Base-by-base conservation (phyloP, 2,329 filamentous ascomycete species). In the Passalora sequoiae region DNA sequence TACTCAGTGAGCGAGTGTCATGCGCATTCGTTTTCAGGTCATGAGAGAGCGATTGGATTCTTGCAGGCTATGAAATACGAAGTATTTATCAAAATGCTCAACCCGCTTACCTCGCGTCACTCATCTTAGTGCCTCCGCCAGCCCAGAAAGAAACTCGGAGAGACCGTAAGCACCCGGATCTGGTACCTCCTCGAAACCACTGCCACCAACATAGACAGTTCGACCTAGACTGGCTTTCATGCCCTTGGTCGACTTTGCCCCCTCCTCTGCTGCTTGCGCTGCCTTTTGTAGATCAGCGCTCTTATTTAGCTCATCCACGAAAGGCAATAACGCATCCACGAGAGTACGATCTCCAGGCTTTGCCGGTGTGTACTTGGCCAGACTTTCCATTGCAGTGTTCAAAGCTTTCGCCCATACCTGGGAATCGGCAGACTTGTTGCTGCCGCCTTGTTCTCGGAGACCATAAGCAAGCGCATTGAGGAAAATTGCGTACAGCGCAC, bases 161-260 rank as follows among this genome's bases (percentile, higher is more conserved):
- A 97, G 80, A n/a, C 92, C 92, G 46, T 78, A 74, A 4, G 83
- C 83, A 20, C 83, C 82, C 2, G 84, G 84, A 68, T 88, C 84
- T 13, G 84, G 83, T 13, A 88, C 76, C 57, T 86, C 70, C 68
- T 80, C 80, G 69, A 75, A 89, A 12, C 84, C 84, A 61, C 72
- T 77, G 49, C 84, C 84, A 49, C 85, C 87, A 38, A 94, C 80
- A 63, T 94, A 94, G 8, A 92, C 87, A 2, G 84, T 80, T 46
- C 88, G 72, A 6, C 92, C 92, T 29, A 98, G 71, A 56, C 83
- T 92, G 30, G 92, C 87, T 64, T 84, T 80, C 89, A 98, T 96
- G 17, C 84, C 85, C 71, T 89, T 94, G 15, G 92, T 97, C 21
- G 78, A 78, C 52, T 91, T 83, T 3, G 89, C 84, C 0, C 84